A percentile compares a stretch with the other conserved stretches of the same genome.
These are phyloP conservation scores for Aurinia saxatilis DNA, from an alignment of 345 rosid species.

Conservation along the genomic window DNA sequence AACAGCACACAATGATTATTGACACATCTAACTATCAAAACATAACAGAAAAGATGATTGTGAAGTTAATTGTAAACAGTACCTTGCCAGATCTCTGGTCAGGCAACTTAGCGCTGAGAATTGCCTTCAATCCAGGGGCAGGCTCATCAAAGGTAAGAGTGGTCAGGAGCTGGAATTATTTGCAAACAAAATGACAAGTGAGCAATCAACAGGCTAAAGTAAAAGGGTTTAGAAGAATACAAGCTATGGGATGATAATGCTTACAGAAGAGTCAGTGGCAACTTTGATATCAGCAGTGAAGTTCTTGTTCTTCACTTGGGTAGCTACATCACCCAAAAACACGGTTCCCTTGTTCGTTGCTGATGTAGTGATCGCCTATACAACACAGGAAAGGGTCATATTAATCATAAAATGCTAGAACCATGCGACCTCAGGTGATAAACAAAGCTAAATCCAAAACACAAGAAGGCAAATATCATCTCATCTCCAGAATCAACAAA, in stretches of 20 bases:
- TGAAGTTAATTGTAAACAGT: neutral
- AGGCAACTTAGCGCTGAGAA: conserved; percentile 72
- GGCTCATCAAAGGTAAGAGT: conserved; percentile 85
- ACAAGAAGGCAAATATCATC: no score
- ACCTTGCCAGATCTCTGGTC: conserved; percentile 97
- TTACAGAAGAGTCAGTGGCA: conserved; percentile 69
- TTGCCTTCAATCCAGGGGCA: conserved; percentile 85
- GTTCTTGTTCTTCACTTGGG: conserved; percentile 89
- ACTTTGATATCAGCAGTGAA: conserved; percentile 86
- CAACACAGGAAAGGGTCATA: neutral
- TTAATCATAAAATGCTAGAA: neutral
- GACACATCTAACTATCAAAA: no score
- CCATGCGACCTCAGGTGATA: neutral
- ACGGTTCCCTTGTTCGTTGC: conserved; percentile 75
- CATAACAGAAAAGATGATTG: neutral
- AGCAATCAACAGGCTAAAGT: neutral
- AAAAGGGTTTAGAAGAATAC: neutral
- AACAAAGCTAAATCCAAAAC: no score
- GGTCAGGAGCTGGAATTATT: conserved; percentile 50
- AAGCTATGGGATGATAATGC: conserved; percentile 7
- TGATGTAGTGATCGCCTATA: conserved; percentile 66
- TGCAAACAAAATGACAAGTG: neutral
- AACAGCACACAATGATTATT: neutral
- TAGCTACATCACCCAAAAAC: conserved; percentile 71
- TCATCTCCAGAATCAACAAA: no score